Evolutionary conservation across 2,329 filamentous ascomycete genomes (phyloP).

Genomic region (Penicillium sp.): DNA sequence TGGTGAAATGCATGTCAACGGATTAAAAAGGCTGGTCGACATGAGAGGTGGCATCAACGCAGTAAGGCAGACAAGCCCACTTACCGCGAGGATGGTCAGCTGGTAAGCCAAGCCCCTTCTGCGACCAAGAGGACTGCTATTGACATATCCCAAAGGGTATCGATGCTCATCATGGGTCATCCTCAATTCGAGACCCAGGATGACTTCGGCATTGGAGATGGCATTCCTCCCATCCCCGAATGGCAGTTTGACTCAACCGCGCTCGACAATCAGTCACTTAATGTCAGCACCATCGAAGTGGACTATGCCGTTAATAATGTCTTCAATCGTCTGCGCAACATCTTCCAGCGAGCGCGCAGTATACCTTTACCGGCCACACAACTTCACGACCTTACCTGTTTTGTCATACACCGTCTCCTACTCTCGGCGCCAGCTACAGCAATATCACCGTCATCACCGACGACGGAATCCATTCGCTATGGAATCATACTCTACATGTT

Average conservation of each 20-base stretch:
- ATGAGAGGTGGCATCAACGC: constrained; percentile 46
- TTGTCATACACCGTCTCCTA: constrained; percentile 46
- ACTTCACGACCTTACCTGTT: constrained; percentile 50
- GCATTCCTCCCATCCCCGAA: constrained; percentile 43
- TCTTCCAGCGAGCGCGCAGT: constrained; percentile 34
- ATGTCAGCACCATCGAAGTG: constrained; percentile 22
- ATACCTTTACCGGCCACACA: constrained; percentile 31
- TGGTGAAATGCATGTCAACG: constrained; percentile 44
- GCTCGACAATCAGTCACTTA: constrained; percentile 6
- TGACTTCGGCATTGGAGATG: constrained; percentile 42
- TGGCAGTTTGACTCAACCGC: constrained; percentile 37
- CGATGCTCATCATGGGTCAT: constrained; percentile 45
- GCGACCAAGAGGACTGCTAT: neutral
- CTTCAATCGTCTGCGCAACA: constrained; percentile 38
- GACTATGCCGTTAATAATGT: constrained; percentile 32
- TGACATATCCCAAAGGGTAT: constrained; percentile 41
- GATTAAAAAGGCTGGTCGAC: constrained; percentile 43
- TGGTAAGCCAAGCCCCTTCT: constrained; percentile 35
- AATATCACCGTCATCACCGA: constrained; percentile 10
- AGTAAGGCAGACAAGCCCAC: constrained; percentile 43
- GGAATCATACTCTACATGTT: constrained; percentile 47
- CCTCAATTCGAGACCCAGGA: constrained; percentile 50
- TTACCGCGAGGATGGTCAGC: constrained; percentile 49
- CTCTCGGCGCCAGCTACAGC: constrained; percentile 3
- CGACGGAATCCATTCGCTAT: constrained; percentile 43